phyloP scores from a whole-genome alignment of 148 eudicot genomes.

The Vaccinium corymbosum region DNA sequence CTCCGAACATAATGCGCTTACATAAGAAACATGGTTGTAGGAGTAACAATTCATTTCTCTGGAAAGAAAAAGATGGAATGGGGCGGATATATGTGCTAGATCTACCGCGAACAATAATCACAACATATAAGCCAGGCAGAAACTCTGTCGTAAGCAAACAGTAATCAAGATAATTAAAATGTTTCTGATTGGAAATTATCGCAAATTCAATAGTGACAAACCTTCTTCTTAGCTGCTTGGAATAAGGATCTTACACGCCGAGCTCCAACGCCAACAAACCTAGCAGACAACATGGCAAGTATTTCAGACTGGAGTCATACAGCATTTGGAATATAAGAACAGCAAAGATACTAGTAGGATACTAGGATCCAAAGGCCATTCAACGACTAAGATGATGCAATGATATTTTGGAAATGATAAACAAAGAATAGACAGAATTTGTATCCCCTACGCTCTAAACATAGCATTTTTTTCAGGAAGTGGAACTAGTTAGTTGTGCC shows the following conservation, averaged over 20 bases:
- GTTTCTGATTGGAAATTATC: background rate
- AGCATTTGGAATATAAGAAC: constrained; percentile 1
- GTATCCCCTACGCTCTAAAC: background rate
- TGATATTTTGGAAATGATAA: background rate
- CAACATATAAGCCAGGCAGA: constrained; percentile 2
- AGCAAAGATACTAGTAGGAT: background rate
- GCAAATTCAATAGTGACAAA: constrained; percentile 13
- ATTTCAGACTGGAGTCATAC: constrained; percentile 6
- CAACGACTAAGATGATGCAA: background rate
- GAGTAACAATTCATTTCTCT: constrained; percentile 6
- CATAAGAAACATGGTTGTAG: background rate
- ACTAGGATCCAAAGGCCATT: background rate
- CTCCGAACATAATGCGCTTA: background rate
- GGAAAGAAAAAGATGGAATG: background rate
- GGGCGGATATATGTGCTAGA: background rate
- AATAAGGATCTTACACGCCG: constrained; percentile 95
- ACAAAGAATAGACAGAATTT: background rate
- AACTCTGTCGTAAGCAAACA: background rate
- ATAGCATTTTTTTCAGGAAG: background rate
- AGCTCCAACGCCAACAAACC: constrained; percentile 99
- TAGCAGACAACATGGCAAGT: constrained; percentile 23
- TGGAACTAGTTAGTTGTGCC: background rate
- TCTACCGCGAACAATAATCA: constrained; percentile 4
- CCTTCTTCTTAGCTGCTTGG: constrained; percentile 99
- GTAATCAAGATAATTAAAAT: background rate